These are phyloP conservation scores for Arabis alpina DNA, from an alignment of 345 rosid genomes.

Conservation along the genomic window DNA sequence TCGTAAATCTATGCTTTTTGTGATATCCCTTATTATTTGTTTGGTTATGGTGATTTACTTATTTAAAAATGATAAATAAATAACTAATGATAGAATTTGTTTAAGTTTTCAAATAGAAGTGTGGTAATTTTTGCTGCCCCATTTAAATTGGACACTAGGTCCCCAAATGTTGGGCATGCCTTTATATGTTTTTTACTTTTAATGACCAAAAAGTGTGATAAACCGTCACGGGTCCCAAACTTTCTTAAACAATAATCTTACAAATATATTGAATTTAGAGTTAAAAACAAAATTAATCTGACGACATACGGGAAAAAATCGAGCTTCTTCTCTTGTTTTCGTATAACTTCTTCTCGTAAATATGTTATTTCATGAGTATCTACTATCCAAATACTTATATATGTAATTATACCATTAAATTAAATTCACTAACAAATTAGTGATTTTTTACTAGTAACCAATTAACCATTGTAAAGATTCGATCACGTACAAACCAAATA, in stretches of 20 bases:
- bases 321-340: not conserved
- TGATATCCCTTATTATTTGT: too few relatives aligned
- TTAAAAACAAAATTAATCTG: not conserved
- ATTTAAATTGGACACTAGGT: conserved; percentile 31
- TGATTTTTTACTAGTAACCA: not conserved
- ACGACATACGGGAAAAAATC: too few relatives aligned
- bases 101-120: not conserved
- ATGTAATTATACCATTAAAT: not conserved
- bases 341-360: not conserved
- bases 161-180: conserved; percentile 43
- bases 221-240: conserved; percentile 32
- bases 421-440: not conserved
- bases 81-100: too few relatives aligned
- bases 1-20: too few relatives aligned
- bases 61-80: too few relatives aligned
- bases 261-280: conserved; percentile 11
- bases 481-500: conserved; percentile 1
- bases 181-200: conserved; percentile 32
- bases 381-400: not conserved
- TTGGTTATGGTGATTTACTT: too few relatives aligned
- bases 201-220: conserved; percentile 42
- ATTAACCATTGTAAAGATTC: not conserved
- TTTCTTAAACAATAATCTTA: conserved; percentile 40
- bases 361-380: not conserved
- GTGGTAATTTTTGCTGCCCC: conserved; percentile 29